phyloP scores from a whole-genome alignment of 2,329 filamentous ascomycete genomes.

The Cladosporium sphaerospermum region DNA sequence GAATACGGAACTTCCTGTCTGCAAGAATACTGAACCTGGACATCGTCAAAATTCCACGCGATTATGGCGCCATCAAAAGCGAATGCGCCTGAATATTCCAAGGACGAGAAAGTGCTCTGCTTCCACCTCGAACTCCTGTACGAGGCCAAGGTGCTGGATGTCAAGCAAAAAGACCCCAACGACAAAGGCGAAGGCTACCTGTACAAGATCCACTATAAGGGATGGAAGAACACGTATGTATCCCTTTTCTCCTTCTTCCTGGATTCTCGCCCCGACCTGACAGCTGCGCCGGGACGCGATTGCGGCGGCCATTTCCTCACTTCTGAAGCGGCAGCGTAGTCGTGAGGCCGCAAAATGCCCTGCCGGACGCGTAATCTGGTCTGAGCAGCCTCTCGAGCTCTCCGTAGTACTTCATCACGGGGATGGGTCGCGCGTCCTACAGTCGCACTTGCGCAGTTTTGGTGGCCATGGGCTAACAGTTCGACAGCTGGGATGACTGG shows the following conservation, averaged over 20 bases:
- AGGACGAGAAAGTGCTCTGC: constrained; percentile 90
- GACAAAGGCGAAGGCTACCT: constrained; percentile 70
- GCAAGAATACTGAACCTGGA: background rate
- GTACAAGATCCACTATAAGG: constrained; percentile 97
- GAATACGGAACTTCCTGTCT: background rate
- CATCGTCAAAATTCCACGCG: background rate
- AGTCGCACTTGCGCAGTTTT: too few relatives aligned
- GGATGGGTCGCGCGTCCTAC: too few relatives aligned
- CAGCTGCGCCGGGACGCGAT: background rate
- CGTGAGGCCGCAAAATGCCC: background rate
- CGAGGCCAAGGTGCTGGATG: constrained; percentile 89
- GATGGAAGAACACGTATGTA: constrained; percentile 92
- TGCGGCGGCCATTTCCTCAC: background rate
- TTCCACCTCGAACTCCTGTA: constrained; percentile 97
- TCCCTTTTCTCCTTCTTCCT: background rate
- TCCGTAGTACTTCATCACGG: too few relatives aligned
- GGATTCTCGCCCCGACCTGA: background rate
- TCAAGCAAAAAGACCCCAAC: constrained; percentile 54
- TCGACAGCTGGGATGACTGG: constrained; percentile 88
- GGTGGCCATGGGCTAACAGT: constrained; percentile 4
- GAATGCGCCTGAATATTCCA: constrained; percentile 51
- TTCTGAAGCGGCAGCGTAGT: too few relatives aligned
- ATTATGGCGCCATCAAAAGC: constrained; percentile 52
- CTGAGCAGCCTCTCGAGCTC: too few relatives aligned
- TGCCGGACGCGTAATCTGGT: too few relatives aligned